Evolutionary conservation across 2,329 filamentous ascomycete genomes (phyloP).

Genomic region (Aspergillus terreus): DNA sequence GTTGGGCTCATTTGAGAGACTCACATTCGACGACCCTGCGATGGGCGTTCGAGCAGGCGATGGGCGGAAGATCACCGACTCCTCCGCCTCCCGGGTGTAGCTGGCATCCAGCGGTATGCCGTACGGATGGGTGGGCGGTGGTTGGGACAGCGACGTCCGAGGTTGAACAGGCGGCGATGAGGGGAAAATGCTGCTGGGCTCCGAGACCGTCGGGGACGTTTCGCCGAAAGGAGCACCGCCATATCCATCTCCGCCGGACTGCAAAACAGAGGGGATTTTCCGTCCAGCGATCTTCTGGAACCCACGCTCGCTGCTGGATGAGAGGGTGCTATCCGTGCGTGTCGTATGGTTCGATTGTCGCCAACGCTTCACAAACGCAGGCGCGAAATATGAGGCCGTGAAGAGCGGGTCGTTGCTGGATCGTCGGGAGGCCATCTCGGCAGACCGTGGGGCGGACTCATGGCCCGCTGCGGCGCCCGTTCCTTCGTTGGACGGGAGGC

Average conservation of each 20-base stretch:
- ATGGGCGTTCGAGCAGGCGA: constrained; percentile 43
- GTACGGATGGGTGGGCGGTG: constrained; percentile 26
- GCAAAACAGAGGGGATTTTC: constrained; percentile 46
- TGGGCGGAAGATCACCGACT: constrained; percentile 36
- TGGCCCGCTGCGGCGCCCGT: constrained; percentile 11
- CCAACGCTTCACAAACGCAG: constrained; percentile 40
- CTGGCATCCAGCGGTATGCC: constrained; percentile 29
- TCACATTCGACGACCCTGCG: constrained; percentile 31
- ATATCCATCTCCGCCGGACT: constrained; percentile 45
- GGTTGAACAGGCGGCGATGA: constrained; percentile 23
- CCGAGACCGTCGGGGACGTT: constrained; percentile 28
- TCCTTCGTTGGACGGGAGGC: constrained; percentile 23
- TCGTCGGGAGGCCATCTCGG: constrained; percentile 33
- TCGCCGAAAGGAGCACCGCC: constrained; percentile 32
- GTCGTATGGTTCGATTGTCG: constrained; percentile 35
- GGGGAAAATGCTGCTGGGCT: constrained; percentile 19
- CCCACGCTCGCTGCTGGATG: constrained; percentile 41
- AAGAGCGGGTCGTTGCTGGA: constrained; percentile 38
- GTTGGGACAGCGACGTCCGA: constrained; percentile 20
- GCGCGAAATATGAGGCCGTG: constrained; percentile 35
- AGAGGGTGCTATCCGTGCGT: constrained; percentile 32
- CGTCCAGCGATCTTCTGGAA: constrained; percentile 49
- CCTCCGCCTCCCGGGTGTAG: constrained; percentile 29
- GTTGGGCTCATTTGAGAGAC: constrained; percentile 19
- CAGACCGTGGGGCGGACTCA: constrained; percentile 13